Evolutionary conservation across 345 rosid genomes (phyloP), one percentile per base, ranked within the genome.

Genomic region (Dipteronia sinensis): DNA sequence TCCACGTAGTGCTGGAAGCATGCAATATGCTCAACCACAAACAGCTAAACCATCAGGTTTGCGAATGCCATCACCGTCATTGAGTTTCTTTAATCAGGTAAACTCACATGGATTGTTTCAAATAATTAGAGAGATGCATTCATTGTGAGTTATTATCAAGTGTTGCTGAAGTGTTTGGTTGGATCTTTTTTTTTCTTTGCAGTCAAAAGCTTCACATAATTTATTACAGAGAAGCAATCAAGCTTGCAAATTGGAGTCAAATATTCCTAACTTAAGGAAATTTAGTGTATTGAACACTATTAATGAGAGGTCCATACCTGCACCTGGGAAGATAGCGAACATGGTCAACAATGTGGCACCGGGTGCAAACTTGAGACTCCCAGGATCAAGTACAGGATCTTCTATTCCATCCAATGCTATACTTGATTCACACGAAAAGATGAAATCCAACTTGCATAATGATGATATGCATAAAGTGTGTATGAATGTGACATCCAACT

Each of bases 31-130:
- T 73, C 83, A 82, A 74, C 70, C 80, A 12, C 90, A 68, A 83
- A 51, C 64, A 40, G 85, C 85, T 68, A 92, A 92, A 81, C 89
- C 95, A 79, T 90, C 98, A 69, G 95, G 99, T 73, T 87, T 95
- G 84, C 89, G 97, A 84, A 84, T 78, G 90, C 99, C 98, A 68
- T 91, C 94, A 46, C 98, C 99, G 64, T 94, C 99, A 69, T 71
- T 94, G 77, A 88, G 97, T 75, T 93, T 90, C 81, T 96, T 96
- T 87, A 72, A 78, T 78, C 89, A 89, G 97, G 99, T 96, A 80
- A 58, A 74, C 64, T 74, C 29, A 62, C 55, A 62, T 44, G 4
- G 44, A 44, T 55, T 19, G 16, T 23, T 38, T 65, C 13, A 20
- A 31, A 71, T 29, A 64, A 47, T 15, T 66, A 49, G 11, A 9